Percentiles rank a stretch among this genome's conserved stretches.
phyloP scores from a whole-genome alignment of 495 filamentous ascomycete genomes.

The Podospora conica region DNA sequence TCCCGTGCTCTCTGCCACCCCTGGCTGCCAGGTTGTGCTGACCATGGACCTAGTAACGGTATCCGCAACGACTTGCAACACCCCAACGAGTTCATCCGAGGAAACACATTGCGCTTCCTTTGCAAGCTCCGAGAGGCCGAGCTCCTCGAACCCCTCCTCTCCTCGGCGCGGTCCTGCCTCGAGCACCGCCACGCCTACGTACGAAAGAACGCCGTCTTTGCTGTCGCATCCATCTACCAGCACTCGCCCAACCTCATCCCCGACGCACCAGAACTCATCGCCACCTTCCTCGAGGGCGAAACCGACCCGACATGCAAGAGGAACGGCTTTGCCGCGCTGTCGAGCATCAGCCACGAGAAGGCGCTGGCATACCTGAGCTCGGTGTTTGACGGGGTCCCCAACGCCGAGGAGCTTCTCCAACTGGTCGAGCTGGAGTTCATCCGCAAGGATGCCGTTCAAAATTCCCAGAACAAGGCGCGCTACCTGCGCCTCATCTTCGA shows the following conservation, averaged over 20 bases:
- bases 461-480: slow-evolving; percentile 87
- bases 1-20: slow-evolving; percentile 2
- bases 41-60: slow-evolving; percentile 63
- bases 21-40: slow-evolving; percentile 4
- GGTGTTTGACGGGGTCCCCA: slow-evolving; percentile 91
- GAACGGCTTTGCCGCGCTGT: slow-evolving; percentile 91
- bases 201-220: slow-evolving; percentile 95
- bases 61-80: slow-evolving; percentile 97
- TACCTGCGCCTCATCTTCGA: slow-evolving; percentile 96
- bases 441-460: slow-evolving; percentile 92
- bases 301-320: slow-evolving; percentile 95
- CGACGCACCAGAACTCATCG: slow-evolving; percentile 88
- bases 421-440: slow-evolving; percentile 95
- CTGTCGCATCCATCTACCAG: slow-evolving; percentile 84
- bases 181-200: slow-evolving; percentile 97
- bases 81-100: slow-evolving; percentile 95
- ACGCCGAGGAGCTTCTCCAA: slow-evolving; percentile 89
- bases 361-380: slow-evolving; percentile 81
- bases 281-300: slow-evolving; percentile 83
- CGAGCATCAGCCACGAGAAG: slow-evolving; percentile 87
- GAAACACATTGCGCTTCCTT: slow-evolving; percentile 92
- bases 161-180: slow-evolving; percentile 83
- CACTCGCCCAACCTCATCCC: slow-evolving; percentile 90
- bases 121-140: slow-evolving; percentile 95
- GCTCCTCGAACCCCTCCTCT: slow-evolving; percentile 90